A percentile compares a stretch with the other conserved stretches of the same genome.
Evolutionary conservation across 257 asterid genomes (phyloP).

Genomic region (Salvia hispanica): DNA sequence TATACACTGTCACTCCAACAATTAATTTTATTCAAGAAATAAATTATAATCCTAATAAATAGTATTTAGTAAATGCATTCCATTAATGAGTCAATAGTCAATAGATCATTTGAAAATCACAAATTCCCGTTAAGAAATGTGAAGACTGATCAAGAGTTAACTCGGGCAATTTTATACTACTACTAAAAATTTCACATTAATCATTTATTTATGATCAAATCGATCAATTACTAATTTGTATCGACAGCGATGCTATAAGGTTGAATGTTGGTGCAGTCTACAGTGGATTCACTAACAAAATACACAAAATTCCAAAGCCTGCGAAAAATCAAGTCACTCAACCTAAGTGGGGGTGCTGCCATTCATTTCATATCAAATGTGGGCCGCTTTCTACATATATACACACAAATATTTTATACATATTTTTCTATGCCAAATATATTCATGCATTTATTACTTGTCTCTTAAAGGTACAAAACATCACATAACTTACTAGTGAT

Average conservation of each 20-base stretch:
- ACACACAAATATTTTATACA: not conserved
- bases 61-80: too few species aligned
- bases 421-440: too few species aligned
- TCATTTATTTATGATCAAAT: not conserved
- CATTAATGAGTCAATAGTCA: too few species aligned
- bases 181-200: too few species aligned
- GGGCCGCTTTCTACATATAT: constrained; percentile 4
- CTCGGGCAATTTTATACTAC: too few species aligned
- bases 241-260: not conserved
- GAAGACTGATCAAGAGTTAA: too few species aligned
- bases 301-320: constrained; percentile 33
- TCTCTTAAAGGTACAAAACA: not conserved
- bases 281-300: constrained; percentile 19
- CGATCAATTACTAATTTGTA: not conserved
- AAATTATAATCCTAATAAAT: too few species aligned
- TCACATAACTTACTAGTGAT: too few species aligned
- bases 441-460: not conserved
- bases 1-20: too few species aligned
- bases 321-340: constrained; percentile 29
- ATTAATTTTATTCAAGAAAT: too few species aligned
- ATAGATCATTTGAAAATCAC: too few species aligned
- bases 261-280: constrained; percentile 14
- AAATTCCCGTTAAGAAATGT: too few species aligned
- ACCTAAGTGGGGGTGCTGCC: constrained; percentile 29
- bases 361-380: constrained; percentile 35